phyloP scores from a whole-genome alignment of 208 protist species.

The Acanthamoeba castellanii region DNA sequence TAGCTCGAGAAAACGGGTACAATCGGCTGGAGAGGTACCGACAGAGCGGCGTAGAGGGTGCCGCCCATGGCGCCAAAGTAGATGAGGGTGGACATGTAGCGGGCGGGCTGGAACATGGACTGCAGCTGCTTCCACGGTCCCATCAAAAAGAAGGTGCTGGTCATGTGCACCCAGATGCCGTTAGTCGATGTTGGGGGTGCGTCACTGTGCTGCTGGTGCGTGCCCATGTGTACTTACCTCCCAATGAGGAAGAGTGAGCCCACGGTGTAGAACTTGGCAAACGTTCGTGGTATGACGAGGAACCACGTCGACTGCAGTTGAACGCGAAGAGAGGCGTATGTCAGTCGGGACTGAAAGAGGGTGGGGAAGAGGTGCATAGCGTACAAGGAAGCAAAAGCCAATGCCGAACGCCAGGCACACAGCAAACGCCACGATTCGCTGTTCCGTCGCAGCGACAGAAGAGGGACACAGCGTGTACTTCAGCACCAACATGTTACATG shows the following conservation, averaged over 20 bases:
- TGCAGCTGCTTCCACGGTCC: conserved; percentile 50
- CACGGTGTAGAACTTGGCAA: conserved; percentile 65
- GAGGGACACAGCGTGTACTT: neutral
- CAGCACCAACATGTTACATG: neutral
- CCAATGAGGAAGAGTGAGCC: conserved; percentile 38
- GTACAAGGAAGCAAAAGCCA: neutral
- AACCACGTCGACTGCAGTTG: neutral
- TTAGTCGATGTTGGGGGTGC: neutral
- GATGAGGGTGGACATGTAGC: conserved; percentile 5
- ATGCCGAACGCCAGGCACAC: neutral
- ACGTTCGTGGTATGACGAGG: neutral
- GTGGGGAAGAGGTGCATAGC: too few relatives aligned
- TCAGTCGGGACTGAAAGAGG: neutral
- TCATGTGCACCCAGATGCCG: neutral
- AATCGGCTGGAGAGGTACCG: neutral
- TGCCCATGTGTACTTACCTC: neutral
- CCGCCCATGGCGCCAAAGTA: conserved; percentile 48
- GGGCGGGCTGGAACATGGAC: conserved; percentile 27
- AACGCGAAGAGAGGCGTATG: neutral
- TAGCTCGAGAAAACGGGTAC: neutral
- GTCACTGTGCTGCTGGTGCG: neutral
- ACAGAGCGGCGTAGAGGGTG: conserved; percentile 56
- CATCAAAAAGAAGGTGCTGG: conserved; percentile 63
- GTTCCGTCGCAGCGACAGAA: neutral
- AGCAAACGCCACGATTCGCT: neutral